These are phyloP conservation scores for Penicillium manginii DNA, from an alignment of 495 filamentous ascomycete species.

Conservation along the genomic window DNA sequence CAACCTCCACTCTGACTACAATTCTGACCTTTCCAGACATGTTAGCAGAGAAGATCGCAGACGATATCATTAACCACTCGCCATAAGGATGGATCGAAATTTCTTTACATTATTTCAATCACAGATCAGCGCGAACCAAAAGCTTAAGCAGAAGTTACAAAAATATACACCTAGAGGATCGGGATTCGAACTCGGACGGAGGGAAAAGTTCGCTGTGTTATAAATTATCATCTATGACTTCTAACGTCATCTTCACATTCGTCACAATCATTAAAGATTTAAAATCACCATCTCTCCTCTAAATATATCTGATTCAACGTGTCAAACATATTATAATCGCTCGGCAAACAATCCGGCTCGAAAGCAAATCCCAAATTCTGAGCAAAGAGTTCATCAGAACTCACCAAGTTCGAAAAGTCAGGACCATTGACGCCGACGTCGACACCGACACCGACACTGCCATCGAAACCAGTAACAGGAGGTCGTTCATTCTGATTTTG, in stretches of 20 bases:
- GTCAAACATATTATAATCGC: slow-evolving; percentile 36
- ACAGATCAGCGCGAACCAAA: neutral
- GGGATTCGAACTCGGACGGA: neutral
- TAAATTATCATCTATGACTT: neutral
- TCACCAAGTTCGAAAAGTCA: neutral
- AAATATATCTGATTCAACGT: slow-evolving; percentile 33
- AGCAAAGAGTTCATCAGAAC: slow-evolving; percentile 24
- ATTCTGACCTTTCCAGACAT: slow-evolving; percentile 39
- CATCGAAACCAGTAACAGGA: neutral
- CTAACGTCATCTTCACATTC: neutral
- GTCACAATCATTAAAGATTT: too few relatives aligned
- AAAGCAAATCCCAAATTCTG: slow-evolving; percentile 31
- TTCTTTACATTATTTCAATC: neutral
- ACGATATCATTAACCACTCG: slow-evolving; percentile 42
- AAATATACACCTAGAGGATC: neutral
- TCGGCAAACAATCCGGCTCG: slow-evolving; percentile 27
- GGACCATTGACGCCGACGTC: neutral
- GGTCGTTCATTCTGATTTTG: neutral
- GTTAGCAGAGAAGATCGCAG: slow-evolving; percentile 66
- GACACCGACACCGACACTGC: neutral
- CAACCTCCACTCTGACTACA: neutral
- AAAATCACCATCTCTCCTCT: slow-evolving; percentile 27
- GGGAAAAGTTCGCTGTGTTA: neutral
- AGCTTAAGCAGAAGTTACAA: neutral
- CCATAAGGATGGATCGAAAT: neutral